Evolutionary conservation across 495 filamentous ascomycete genomes (phyloP).

Genomic region (Sphaerosporella brunnea): DNA sequence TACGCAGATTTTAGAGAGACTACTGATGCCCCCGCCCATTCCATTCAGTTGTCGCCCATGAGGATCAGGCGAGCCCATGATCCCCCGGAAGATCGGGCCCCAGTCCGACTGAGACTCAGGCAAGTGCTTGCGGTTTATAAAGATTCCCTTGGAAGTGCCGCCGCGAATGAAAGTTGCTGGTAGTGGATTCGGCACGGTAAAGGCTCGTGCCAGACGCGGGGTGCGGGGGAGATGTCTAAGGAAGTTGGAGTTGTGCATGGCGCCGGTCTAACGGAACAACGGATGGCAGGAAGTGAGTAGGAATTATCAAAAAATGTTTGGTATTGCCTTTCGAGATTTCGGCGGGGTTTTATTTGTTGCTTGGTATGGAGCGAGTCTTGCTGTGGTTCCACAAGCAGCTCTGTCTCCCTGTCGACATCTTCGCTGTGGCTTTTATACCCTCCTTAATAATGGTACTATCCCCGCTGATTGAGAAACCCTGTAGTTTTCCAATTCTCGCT

Average conservation of each 20-base stretch:
- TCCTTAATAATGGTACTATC: too few relatives aligned
- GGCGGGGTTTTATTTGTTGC: too few relatives aligned
- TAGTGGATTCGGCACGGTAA: constrained; percentile 16
- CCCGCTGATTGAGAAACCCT: too few relatives aligned
- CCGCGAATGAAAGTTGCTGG: constrained; percentile 55
- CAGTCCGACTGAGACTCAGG: constrained; percentile 34
- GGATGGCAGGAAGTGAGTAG: too few relatives aligned
- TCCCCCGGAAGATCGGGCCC: constrained; percentile 39
- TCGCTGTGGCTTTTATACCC: too few relatives aligned
- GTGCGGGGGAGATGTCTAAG: not conserved
- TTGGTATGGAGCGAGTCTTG: too few relatives aligned
- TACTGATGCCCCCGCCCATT: constrained; percentile 51
- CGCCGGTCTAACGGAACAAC: too few relatives aligned
- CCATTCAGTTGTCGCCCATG: constrained; percentile 55
- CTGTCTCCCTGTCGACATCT: too few relatives aligned
- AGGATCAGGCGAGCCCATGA: constrained; percentile 51
- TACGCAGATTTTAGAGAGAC: constrained; percentile 53
- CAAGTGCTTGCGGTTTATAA: constrained; percentile 39
- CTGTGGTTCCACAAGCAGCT: too few relatives aligned
- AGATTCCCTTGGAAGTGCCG: constrained; percentile 51
- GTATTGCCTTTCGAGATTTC: too few relatives aligned
- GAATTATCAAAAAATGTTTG: too few relatives aligned
- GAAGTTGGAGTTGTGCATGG: not conserved
- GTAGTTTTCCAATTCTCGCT: too few relatives aligned
- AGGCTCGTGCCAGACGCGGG: not conserved